These are phyloP conservation scores for Lasiodiplodia theobromae DNA, from an alignment of 2,329 filamentous ascomycete genomes.

Conservation along the genomic window DNA sequence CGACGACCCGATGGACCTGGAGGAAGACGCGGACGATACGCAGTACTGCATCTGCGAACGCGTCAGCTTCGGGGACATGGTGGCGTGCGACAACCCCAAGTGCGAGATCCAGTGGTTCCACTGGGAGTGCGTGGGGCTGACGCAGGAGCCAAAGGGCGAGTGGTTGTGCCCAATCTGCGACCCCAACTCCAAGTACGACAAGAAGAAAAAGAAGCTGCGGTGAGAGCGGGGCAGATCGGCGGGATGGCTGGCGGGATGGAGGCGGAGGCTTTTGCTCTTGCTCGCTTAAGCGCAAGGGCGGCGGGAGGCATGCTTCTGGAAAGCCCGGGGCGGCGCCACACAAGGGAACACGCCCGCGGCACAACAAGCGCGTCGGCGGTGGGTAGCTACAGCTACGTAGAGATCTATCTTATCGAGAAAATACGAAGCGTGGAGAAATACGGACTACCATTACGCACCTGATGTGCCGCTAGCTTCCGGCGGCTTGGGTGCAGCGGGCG, in stretches of 20 bases:
- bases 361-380: not conserved
- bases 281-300: conserved; percentile 23
- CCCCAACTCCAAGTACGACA: conserved; percentile 41
- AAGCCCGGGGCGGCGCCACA: not conserved
- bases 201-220: conserved; percentile 51
- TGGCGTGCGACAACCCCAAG: conserved; percentile 83
- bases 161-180: conserved; percentile 55
- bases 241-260: not conserved
- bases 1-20: conserved; percentile 71
- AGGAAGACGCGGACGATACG: conserved; percentile 77
- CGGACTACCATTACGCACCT: conserved; percentile 16
- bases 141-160: conserved; percentile 57
- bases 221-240: conserved; percentile 32
- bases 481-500: conserved; percentile 17
- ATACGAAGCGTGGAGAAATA: conserved; percentile 28
- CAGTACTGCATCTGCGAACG: conserved; percentile 85
- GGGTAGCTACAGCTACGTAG: not conserved
- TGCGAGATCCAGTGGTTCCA: conserved; percentile 90
- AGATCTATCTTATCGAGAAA: conserved; percentile 23
- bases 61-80: conserved; percentile 87
- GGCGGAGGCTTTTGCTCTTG: not conserved
- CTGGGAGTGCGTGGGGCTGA: conserved; percentile 67
- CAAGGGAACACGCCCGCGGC: not conserved
- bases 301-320: not conserved
- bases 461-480: conserved; percentile 26